Evolutionary conservation across 106 monocot genomes (phyloP).

Genomic region (Allium sativum): DNA sequence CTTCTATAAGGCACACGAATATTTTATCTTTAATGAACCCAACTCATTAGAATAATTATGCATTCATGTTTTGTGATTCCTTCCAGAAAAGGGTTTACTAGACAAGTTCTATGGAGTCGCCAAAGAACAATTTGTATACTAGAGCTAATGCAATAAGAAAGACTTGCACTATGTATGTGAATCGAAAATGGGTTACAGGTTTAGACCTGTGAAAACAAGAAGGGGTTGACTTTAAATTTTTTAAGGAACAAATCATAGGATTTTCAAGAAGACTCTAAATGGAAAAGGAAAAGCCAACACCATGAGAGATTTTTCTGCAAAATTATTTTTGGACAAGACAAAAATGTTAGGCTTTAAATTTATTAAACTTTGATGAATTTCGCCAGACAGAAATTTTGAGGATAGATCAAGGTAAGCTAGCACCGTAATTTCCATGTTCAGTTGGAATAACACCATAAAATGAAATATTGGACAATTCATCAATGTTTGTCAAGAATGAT

Average conservation of each 20-base stretch:
- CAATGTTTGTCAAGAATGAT: constrained; percentile 24
- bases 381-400: constrained; percentile 26
- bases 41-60: constrained; percentile 24
- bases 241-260: constrained; percentile 29
- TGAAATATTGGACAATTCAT: constrained; percentile 30
- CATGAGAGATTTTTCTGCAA: constrained; percentile 26
- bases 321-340: constrained; percentile 31
- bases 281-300: constrained; percentile 15
- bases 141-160: constrained; percentile 13
- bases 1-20: constrained; percentile 18
- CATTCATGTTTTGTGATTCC: constrained; percentile 18
- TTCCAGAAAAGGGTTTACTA: neutral
- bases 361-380: constrained; percentile 17
- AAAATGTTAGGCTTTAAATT: constrained; percentile 27
- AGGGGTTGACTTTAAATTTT: neutral
- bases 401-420: constrained; percentile 56
- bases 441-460: constrained; percentile 32
- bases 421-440: constrained; percentile 15
- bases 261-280: constrained; percentile 18
- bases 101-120: constrained; percentile 5
- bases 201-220: neutral
- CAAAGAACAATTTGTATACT: constrained; percentile 13
- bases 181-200: neutral
- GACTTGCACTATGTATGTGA: neutral
- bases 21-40: constrained; percentile 35